phyloP scores from a whole-genome alignment of 2,329 filamentous ascomycete species.

The Cladosporium austrohemisphaericum region DNA sequence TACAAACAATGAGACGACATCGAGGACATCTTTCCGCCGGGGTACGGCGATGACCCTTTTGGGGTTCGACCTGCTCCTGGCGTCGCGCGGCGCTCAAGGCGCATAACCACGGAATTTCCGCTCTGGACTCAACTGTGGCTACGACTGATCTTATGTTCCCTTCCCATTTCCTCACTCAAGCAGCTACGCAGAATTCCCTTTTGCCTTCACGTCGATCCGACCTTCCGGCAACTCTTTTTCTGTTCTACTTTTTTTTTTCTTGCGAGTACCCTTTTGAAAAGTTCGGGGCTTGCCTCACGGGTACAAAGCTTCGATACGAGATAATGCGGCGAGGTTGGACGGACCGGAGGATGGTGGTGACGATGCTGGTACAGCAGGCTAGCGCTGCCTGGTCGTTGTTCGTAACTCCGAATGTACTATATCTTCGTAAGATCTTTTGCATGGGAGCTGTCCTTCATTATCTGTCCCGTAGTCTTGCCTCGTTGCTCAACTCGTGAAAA shows the following conservation, averaged over 20 bases:
- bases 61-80: constrained; percentile 1
- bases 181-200: constrained; percentile 11
- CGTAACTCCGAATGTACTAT: constrained; percentile 12
- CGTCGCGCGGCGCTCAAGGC: constrained; percentile 12
- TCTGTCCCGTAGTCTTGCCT: too few species aligned
- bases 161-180: constrained; percentile 3
- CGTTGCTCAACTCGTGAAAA: too few species aligned
- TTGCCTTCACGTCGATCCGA: constrained; percentile 1
- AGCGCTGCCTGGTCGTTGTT: neutral
- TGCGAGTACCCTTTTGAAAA: neutral
- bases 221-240: neutral
- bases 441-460: too few species aligned
- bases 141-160: constrained; percentile 2
- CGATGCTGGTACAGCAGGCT: neutral
- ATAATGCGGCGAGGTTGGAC: constrained; percentile 7
- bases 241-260: neutral
- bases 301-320: constrained; percentile 10
- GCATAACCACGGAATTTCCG: constrained; percentile 7
- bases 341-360: neutral
- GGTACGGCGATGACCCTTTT: constrained; percentile 1
- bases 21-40: constrained; percentile 9
- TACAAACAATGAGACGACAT: constrained; percentile 10
- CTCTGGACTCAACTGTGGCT: constrained; percentile 13
- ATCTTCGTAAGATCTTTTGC: constrained; percentile 5
- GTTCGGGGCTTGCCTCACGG: neutral